phyloP scores from a whole-genome alignment of 83 land plant species.

The Thuja plicata region DNA sequence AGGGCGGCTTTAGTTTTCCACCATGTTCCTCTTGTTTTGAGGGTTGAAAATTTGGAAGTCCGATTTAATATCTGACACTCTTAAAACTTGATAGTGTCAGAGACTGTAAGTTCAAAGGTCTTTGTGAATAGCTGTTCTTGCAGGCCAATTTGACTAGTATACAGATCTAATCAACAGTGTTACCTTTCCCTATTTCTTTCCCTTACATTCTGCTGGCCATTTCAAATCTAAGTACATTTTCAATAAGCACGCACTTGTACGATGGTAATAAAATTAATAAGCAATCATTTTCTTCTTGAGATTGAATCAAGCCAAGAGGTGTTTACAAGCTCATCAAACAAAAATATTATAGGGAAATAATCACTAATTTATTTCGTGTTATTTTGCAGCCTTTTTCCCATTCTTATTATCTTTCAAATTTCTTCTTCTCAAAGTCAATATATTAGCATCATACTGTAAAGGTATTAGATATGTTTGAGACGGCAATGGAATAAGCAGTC shows the following conservation, averaged over 20 bases:
- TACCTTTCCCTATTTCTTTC: background rate
- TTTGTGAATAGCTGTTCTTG: background rate
- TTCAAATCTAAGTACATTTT: too few species aligned
- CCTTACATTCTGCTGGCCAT: background rate
- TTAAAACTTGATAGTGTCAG: background rate
- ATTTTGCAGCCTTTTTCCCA: background rate
- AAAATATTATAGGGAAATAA: background rate
- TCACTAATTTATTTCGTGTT: background rate
- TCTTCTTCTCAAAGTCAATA: background rate
- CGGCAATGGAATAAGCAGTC: background rate
- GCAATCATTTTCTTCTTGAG: background rate
- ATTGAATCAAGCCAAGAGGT: background rate
- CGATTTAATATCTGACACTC: background rate
- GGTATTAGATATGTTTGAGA: background rate
- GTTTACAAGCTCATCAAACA: background rate
- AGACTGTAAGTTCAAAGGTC: background rate
- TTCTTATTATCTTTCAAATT: too few species aligned
- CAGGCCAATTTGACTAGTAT: background rate
- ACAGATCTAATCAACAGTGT: background rate
- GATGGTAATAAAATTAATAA: too few species aligned
- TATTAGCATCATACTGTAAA: too few species aligned
- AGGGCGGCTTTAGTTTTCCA: background rate
- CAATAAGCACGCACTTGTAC: too few species aligned
- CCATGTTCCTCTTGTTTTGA: background rate
- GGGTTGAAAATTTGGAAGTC: background rate